Conservation (phyloP, 2,329 filamentous ascomycete species). For the Fusarium marasasianum region DNA sequence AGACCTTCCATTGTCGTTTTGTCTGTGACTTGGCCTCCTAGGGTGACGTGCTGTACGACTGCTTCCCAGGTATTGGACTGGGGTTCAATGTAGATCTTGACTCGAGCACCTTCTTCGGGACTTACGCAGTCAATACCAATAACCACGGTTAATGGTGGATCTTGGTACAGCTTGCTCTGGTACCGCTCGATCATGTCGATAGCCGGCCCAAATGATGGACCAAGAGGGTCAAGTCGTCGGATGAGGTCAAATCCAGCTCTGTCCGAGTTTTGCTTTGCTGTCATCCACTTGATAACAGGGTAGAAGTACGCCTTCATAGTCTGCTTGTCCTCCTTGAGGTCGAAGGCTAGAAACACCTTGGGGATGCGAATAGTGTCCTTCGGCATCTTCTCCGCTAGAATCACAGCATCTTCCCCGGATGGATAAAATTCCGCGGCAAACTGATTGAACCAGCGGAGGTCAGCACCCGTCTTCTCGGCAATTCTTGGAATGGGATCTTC, state of each 20-base stretch:
- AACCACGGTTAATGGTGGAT: constrained; percentile 35
- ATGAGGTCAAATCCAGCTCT: constrained; percentile 35
- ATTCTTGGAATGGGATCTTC: constrained; percentile 3
- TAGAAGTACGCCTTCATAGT: constrained; percentile 41
- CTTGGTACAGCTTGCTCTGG: constrained; percentile 18
- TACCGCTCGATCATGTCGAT: constrained; percentile 33
- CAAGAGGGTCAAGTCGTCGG: constrained; percentile 32
- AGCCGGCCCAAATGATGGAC: constrained; percentile 13
- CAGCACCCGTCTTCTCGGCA: not conserved
- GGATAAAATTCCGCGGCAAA: constrained; percentile 35
- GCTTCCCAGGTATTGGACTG: constrained; percentile 38
- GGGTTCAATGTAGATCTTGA: constrained; percentile 41
- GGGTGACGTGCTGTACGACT: constrained; percentile 38
- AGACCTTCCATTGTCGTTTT: constrained; percentile 36
- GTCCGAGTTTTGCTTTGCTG: constrained; percentile 33
- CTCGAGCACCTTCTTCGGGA: constrained; percentile 38
- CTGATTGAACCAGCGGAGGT: constrained; percentile 37
- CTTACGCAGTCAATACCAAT: constrained; percentile 42
- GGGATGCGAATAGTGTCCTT: constrained; percentile 32
- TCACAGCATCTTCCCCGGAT: constrained; percentile 15
- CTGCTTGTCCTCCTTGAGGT: constrained; percentile 34
- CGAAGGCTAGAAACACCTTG: constrained; percentile 39
- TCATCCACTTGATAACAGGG: constrained; percentile 39
- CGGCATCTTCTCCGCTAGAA: constrained; percentile 21
- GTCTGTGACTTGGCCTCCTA: constrained; percentile 35